These are phyloP conservation scores for Phytophthora parvispora DNA, from an alignment of 352 stramenopile genomes.

Conservation along the genomic window DNA sequence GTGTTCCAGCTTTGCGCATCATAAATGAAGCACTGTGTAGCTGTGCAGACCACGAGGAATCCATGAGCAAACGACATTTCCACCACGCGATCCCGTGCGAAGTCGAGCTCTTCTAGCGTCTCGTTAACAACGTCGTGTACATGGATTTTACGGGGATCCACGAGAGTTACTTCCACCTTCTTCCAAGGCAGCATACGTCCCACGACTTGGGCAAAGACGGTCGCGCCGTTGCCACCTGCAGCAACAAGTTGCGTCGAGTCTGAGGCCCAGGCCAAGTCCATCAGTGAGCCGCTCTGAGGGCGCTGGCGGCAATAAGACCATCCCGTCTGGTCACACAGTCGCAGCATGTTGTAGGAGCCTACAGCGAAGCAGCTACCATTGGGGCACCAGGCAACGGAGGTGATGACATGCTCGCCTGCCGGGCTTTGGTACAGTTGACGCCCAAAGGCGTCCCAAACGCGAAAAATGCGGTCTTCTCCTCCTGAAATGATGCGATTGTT, in stretches of 20 bases:
- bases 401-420: conserved; percentile 91
- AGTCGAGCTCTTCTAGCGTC: conserved; percentile 93
- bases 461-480: conserved; percentile 94
- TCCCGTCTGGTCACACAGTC: conserved; percentile 94
- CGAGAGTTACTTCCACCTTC: conserved; percentile 88
- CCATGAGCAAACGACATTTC: conserved; percentile 94
- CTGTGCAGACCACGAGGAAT: conserved; percentile 94
- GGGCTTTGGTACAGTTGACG: conserved; percentile 92
- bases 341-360: conserved; percentile 94
- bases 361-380: conserved; percentile 94
- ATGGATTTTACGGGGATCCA: conserved; percentile 90
- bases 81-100: conserved; percentile 92
- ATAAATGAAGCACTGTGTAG: conserved; percentile 96
- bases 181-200: conserved; percentile 90
- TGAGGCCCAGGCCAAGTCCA: conserved; percentile 90
- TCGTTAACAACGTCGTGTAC: conserved; percentile 93
- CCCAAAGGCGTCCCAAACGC: conserved; percentile 94
- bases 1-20: conserved; percentile 94
- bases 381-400: conserved; percentile 92
- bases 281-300: conserved; percentile 85
- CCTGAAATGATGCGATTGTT: conserved; percentile 94
- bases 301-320: conserved; percentile 93
- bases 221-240: conserved; percentile 87
- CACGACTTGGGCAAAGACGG: conserved; percentile 93
- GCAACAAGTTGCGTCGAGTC: conserved; percentile 94